phyloP scores from a whole-genome alignment of 1,284 basidiomycete genomes.

The Testicularia cyperi region DNA sequence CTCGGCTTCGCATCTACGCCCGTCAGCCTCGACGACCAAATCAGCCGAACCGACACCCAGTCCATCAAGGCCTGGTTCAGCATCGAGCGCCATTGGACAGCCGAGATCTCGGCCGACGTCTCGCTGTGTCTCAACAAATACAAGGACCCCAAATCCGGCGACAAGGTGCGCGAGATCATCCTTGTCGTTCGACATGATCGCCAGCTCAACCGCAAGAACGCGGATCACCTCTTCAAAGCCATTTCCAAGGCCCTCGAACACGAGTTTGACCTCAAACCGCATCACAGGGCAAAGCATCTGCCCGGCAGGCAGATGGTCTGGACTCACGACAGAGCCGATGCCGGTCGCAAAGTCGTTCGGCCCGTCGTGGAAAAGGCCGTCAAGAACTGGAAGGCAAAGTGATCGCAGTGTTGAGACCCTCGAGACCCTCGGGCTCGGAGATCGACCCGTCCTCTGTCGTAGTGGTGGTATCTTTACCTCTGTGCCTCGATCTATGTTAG shows the following conservation, averaged over 20 bases:
- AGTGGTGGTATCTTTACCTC: not conserved
- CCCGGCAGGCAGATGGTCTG: conserved; percentile 38
- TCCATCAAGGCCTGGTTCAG: conserved; percentile 54
- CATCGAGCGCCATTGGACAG: conserved; percentile 43
- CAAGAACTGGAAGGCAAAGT: conserved; percentile 29
- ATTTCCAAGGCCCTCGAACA: conserved; percentile 22
- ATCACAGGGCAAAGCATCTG: conserved; percentile 6
- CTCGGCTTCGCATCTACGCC: conserved; percentile 60
- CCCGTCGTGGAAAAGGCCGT: conserved; percentile 52
- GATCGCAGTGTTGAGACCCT: no score
- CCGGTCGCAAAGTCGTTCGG: conserved; percentile 46
- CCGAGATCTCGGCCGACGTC: conserved; percentile 46
- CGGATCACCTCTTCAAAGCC: conserved; percentile 36
- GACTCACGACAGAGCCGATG: conserved; percentile 18
- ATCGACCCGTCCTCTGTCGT: no score
- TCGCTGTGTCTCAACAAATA: conserved; percentile 43
- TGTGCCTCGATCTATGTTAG: no score
- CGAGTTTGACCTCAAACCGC: conserved; percentile 9
- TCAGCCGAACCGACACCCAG: conserved; percentile 43
- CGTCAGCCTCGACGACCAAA: conserved; percentile 57
- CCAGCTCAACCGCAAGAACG: conserved; percentile 23
- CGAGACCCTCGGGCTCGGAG: no score
- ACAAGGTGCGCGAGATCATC: conserved; percentile 42
- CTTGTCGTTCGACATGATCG: conserved; percentile 40
- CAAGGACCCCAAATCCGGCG: conserved; percentile 18